Conservation (phyloP, 2,329 filamentous ascomycete genomes). For the Colletotrichum sp. region DNA sequence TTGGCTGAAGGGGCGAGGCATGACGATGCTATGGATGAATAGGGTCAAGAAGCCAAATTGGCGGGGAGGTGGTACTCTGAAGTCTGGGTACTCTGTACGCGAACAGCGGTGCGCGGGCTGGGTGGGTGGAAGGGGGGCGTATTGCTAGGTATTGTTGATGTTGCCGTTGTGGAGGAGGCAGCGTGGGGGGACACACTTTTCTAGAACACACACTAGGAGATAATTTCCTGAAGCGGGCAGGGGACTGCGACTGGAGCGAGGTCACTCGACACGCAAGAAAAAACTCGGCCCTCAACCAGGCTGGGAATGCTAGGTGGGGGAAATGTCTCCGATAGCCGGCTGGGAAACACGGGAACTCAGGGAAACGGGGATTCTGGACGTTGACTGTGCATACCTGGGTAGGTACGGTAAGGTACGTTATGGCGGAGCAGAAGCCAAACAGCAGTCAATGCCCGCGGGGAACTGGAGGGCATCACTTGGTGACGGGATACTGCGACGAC, state of each 20-base stretch:
- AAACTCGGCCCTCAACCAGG: not conserved
- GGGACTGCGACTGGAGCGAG: not conserved
- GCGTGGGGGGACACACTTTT: conserved; percentile 20
- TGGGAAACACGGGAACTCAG: not conserved
- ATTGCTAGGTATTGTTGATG: not conserved
- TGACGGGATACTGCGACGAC: not conserved
- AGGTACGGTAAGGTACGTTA: not conserved
- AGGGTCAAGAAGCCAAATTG: conserved; percentile 11
- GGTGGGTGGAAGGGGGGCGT: not conserved
- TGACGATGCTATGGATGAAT: conserved; percentile 16
- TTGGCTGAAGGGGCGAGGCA: not conserved
- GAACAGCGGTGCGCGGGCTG: not conserved
- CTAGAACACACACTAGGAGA: conserved; percentile 21
- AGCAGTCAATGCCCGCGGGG: not conserved
- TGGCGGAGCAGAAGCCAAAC: not conserved
- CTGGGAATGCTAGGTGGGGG: not conserved
- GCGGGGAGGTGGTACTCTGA: conserved; percentile 1
- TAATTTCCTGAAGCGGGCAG: conserved; percentile 20
- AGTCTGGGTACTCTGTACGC: not conserved
- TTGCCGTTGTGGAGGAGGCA: not conserved
- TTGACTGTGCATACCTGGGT: not conserved
- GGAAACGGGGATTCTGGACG: not conserved
- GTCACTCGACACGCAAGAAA: conserved; percentile 16
- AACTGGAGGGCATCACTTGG: not conserved
- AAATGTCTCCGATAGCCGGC: not conserved